phyloP scores from a whole-genome alignment of 352 stramenopile species.

The Globisporangium acanthophoron region DNA sequence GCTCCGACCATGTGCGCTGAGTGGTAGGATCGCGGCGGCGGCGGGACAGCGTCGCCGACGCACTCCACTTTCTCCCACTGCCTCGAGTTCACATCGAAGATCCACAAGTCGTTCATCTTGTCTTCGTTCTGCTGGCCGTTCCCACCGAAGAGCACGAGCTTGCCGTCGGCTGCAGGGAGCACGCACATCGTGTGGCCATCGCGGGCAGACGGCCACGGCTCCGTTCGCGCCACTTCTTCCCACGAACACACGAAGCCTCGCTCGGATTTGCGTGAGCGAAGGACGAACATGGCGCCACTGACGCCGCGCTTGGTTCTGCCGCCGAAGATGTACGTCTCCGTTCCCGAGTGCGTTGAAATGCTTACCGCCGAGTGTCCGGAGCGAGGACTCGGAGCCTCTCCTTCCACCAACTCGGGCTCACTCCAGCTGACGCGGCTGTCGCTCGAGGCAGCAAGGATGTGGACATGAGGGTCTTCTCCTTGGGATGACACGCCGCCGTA shows the following conservation, averaged over 20 bases:
- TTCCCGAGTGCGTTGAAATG: conserved; percentile 10
- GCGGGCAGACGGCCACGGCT: conserved; percentile 31
- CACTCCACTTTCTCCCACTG: conserved; percentile 38
- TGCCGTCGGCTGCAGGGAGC: conserved; percentile 5
- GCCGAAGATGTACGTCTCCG: conserved; percentile 44
- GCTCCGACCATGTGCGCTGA: conserved; percentile 41
- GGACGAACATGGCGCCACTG: conserved; percentile 35
- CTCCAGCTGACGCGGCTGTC: conserved; percentile 22
- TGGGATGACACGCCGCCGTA: conserved; percentile 58
- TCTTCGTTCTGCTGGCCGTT: conserved; percentile 66
- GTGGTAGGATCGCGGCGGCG: conserved; percentile 57
- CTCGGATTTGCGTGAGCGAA: conserved; percentile 4
- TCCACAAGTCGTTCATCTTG: conserved; percentile 68
- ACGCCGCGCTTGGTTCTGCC: conserved; percentile 60
- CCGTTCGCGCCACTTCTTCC: conserved; percentile 12
- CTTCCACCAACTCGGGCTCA: conserved; percentile 11
- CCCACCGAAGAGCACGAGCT: conserved; percentile 53
- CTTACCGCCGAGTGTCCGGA: conserved; percentile 49
- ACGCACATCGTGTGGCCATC: conserved; percentile 62
- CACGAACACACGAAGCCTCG: conserved; percentile 17
- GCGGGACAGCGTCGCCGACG: conserved; percentile 20
- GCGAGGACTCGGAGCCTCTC: conserved; percentile 21
- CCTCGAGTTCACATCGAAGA: conserved; percentile 31
- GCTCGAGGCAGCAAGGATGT: conserved; percentile 22
- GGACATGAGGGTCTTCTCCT: conserved; percentile 42